Evolutionary conservation across 306 rosid species (phyloP).

Genomic region (Acacia crassicarpa): DNA sequence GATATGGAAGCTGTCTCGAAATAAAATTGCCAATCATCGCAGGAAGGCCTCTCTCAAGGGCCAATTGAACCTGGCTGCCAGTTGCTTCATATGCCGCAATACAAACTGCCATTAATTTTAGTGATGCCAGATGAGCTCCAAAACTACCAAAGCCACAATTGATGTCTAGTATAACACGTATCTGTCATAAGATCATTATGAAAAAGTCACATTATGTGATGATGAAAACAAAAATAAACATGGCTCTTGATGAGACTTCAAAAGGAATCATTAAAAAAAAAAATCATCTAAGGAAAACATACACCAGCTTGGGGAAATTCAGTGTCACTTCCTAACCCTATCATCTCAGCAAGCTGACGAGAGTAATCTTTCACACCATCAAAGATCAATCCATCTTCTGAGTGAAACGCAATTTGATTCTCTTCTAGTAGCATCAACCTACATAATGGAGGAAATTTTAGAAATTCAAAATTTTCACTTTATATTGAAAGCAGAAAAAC

Average conservation of each 20-base stretch:
- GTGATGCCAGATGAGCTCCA: conserved; percentile 89
- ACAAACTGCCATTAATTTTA: conserved; percentile 85
- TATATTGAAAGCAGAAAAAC: conserved; percentile 4
- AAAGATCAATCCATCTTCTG: conserved; percentile 84
- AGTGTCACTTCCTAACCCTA: conserved; percentile 78
- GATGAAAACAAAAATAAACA: conserved; percentile 5
- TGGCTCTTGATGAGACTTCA: not conserved
- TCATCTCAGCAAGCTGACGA: conserved; percentile 93
- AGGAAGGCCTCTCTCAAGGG: conserved; percentile 99
- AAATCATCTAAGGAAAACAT: conserved; percentile 37
- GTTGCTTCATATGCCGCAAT: conserved; percentile 92
- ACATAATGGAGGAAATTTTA: conserved; percentile 14
- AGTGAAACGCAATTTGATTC: conserved; percentile 95
- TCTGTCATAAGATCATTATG: conserved; percentile 50
- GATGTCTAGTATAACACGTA: conserved; percentile 76
- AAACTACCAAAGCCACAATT: conserved; percentile 99
- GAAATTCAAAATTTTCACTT: not conserved
- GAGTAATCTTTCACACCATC: conserved; percentile 93
- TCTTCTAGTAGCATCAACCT: conserved; percentile 98
- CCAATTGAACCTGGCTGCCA: conserved; percentile 98
- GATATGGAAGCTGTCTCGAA: conserved; percentile 86
- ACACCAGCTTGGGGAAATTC: conserved; percentile 93
- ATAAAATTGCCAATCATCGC: conserved; percentile 88
- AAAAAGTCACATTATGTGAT: conserved; percentile 18
- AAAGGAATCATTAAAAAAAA: not conserved